phyloP scores from a whole-genome alignment of 805 yeast species.

The Ascoidea asiatica region DNA sequence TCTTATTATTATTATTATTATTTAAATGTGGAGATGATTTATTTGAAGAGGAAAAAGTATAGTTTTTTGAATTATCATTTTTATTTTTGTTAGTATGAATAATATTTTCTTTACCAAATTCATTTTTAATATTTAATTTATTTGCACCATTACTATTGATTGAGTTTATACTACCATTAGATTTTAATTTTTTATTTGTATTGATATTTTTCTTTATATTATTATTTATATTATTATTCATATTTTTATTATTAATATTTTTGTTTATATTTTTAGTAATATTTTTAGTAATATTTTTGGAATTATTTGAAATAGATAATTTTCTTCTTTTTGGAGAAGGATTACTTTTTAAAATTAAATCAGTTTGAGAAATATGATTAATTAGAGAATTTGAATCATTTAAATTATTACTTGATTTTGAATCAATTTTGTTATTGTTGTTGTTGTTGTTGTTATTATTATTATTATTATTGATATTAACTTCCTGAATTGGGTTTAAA shows the following conservation, averaged over 20 bases:
- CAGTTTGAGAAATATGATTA: too few relatives aligned
- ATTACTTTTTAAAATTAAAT: constrained; percentile 5
- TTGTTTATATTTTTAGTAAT: constrained; percentile 1
- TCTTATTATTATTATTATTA: not conserved
- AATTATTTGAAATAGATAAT: constrained; percentile 2
- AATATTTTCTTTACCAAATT: not conserved
- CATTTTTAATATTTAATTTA: constrained; percentile 2
- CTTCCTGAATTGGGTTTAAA: constrained; percentile 1
- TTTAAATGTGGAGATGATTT: not conserved
- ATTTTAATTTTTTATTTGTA: not conserved
- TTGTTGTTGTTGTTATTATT: constrained; percentile 7
- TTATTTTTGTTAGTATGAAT: not conserved
- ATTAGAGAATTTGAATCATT: too few relatives aligned
- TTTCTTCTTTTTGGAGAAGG: constrained; percentile 8
- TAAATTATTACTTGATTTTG: too few relatives aligned
- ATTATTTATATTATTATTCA: not conserved
- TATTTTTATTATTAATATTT: not conserved
- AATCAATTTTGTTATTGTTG: constrained; percentile 7
- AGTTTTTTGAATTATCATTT: not conserved
- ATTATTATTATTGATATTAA: too few relatives aligned
- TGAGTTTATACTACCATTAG: constrained; percentile 1
- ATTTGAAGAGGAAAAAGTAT: not conserved
- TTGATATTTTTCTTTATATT: not conserved
- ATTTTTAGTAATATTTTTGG: constrained; percentile 3
- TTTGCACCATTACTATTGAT: not conserved